These are phyloP conservation scores for Cladophialophora psammophila DNA, from an alignment of 2,329 filamentous ascomycete species.

Conservation along the genomic window DNA sequence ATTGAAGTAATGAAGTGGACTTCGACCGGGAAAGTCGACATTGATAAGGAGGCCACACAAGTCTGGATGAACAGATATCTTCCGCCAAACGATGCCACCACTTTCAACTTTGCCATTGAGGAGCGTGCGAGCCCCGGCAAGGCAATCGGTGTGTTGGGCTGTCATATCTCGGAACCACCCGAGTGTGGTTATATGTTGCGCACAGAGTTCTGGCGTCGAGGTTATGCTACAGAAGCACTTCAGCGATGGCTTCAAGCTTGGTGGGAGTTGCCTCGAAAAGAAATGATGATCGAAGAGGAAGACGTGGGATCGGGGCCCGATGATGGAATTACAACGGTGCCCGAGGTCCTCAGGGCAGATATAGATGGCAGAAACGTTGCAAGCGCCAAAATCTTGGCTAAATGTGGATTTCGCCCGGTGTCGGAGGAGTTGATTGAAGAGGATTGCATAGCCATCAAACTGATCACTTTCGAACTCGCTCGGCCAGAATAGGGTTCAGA, in stretches of 20 bases:
- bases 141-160: conserved; percentile 58
- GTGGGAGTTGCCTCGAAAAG: conserved; percentile 59
- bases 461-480: conserved; percentile 18
- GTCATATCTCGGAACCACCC: conserved; percentile 52
- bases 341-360: conserved; percentile 25
- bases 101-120: conserved; percentile 62
- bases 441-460: conserved; percentile 21
- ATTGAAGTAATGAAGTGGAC: conserved; percentile 71
- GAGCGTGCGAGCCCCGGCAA: conserved; percentile 31
- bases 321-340: not conserved
- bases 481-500: conserved; percentile 14
- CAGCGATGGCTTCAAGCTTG: conserved; percentile 56
- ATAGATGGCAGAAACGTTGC: conserved; percentile 29
- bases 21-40: conserved; percentile 52
- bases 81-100: conserved; percentile 59
- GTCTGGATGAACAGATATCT: conserved; percentile 52
- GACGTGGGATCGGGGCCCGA: not conserved
- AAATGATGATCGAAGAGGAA: conserved; percentile 49
- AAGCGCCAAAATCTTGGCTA: conserved; percentile 30
- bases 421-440: conserved; percentile 23
- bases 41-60: conserved; percentile 54
- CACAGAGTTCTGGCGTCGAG: conserved; percentile 62
- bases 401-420: conserved; percentile 26
- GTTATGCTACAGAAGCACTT: conserved; percentile 66
- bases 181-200: conserved; percentile 66